Conservation (phyloP, 352 stramenopile genomes). For the Phytopythium kandeliae region DNA sequence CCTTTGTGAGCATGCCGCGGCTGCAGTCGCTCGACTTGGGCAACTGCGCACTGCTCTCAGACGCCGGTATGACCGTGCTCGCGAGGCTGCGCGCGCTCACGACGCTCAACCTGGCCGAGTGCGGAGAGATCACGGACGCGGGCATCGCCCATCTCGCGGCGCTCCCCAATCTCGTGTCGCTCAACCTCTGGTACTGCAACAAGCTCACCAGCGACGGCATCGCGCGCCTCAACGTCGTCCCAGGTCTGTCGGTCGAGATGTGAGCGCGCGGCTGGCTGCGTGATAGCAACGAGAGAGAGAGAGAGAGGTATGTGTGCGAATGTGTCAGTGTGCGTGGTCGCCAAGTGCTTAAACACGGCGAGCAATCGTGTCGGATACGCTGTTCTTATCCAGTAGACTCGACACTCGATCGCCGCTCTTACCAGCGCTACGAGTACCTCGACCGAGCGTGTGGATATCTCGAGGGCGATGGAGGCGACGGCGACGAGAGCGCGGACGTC, state of each 20-base stretch:
- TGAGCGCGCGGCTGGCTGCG: too few relatives aligned
- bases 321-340: too few relatives aligned
- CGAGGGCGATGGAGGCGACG: neutral
- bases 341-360: too few relatives aligned
- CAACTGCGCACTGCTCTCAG: slow-evolving; percentile 71
- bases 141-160: slow-evolving; percentile 40
- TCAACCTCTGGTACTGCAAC: slow-evolving; percentile 81
- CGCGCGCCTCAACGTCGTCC: slow-evolving; percentile 37
- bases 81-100: slow-evolving; percentile 46
- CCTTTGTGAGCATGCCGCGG: slow-evolving; percentile 43
- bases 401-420: too few relatives aligned
- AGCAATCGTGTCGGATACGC: too few relatives aligned
- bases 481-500: slow-evolving; percentile 1
- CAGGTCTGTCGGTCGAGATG: slow-evolving; percentile 37
- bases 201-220: slow-evolving; percentile 60
- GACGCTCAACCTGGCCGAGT: slow-evolving; percentile 68
- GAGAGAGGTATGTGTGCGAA: too few relatives aligned
- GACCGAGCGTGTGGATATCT: neutral
- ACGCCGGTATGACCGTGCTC: slow-evolving; percentile 46
- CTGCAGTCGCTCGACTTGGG: slow-evolving; percentile 73
- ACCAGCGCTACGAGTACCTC: neutral
- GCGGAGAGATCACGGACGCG: slow-evolving; percentile 57
- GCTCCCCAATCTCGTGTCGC: slow-evolving; percentile 42
- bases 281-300: too few relatives aligned
- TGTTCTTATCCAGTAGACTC: too few relatives aligned